phyloP scores from a whole-genome alignment of 108 stramenopile species.

The Schizochytrium sp. region DNA sequence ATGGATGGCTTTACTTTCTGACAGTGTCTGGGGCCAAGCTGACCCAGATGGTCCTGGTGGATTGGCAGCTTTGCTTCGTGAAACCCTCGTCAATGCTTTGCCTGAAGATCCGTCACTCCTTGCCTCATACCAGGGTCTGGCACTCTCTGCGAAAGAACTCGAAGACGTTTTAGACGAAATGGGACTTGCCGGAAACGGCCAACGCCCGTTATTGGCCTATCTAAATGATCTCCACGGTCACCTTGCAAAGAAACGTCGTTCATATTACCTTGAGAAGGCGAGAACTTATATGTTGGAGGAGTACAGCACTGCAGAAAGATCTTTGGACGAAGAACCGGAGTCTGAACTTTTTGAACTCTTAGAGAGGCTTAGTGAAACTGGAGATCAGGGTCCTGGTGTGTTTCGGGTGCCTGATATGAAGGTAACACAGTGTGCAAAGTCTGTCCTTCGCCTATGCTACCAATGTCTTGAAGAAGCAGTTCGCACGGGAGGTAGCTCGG shows the following conservation, averaged over 20 bases:
- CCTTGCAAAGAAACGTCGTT: slow-evolving; percentile 40
- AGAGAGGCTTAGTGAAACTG: neutral
- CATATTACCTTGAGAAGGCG: slow-evolving; percentile 1
- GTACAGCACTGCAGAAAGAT: neutral
- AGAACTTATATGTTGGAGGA: neutral
- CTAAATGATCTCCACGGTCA: neutral
- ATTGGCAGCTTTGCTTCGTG: slow-evolving; percentile 14
- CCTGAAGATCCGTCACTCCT: neutral
- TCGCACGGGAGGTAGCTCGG: neutral
- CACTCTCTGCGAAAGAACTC: neutral
- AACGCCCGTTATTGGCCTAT: neutral
- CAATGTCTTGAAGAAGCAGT: slow-evolving; percentile 30
- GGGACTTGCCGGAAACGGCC: slow-evolving; percentile 1
- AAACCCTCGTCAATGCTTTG: slow-evolving; percentile 23
- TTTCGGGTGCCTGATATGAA: slow-evolving; percentile 31
- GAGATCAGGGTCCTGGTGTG: neutral
- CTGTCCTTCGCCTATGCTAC: neutral
- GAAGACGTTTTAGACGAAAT: slow-evolving; percentile 9
- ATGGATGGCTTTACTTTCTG: slow-evolving; percentile 32
- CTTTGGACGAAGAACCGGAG: slow-evolving; percentile 3
- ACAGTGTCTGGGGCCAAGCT: slow-evolving; percentile 44
- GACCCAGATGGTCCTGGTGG: neutral
- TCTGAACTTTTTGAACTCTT: slow-evolving; percentile 29
- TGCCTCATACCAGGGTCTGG: slow-evolving; percentile 25
- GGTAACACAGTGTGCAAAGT: neutral